Evolutionary conservation across 495 filamentous ascomycete species (phyloP).

Genomic region (Talaromyces trachyspermus): DNA sequence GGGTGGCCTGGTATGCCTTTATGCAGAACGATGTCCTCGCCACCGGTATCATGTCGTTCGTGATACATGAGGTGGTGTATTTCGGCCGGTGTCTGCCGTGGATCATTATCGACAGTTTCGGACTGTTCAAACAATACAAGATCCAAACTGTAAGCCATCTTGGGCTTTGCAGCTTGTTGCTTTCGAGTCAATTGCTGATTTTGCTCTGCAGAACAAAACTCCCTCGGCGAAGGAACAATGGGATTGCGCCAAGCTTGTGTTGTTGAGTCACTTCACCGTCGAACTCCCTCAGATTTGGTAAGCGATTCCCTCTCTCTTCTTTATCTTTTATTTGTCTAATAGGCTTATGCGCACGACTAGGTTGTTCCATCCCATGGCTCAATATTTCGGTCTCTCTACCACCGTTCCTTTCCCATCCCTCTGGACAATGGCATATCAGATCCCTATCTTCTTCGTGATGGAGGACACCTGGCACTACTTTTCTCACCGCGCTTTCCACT

Average conservation of each 20-base stretch:
- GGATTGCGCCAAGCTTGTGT: slow-evolving; percentile 84
- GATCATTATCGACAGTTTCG: slow-evolving; percentile 77
- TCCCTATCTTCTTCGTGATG: slow-evolving; percentile 87
- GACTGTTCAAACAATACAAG: slow-evolving; percentile 83
- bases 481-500: slow-evolving; percentile 89
- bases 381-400: slow-evolving; percentile 82
- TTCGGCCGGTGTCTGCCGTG: slow-evolving; percentile 81
- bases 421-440: slow-evolving; percentile 84
- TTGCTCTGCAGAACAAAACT: slow-evolving; percentile 61
- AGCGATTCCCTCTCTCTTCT: slow-evolving; percentile 11
- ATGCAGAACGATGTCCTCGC: slow-evolving; percentile 88
- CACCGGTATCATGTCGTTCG: slow-evolving; percentile 87
- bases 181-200: not conserved
- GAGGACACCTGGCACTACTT: slow-evolving; percentile 99
- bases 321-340: too few relatives aligned
- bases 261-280: slow-evolving; percentile 91
- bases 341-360: slow-evolving; percentile 21
- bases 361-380: slow-evolving; percentile 97
- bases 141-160: slow-evolving; percentile 64
- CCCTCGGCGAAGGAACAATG: slow-evolving; percentile 87
- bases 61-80: slow-evolving; percentile 82
- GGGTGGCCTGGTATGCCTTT: slow-evolving; percentile 87
- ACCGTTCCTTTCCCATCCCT: slow-evolving; percentile 81
- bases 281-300: slow-evolving; percentile 96
- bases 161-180: not conserved